Conservation (phyloP, 1,284 basidiomycete species). For the Trichosporon asahii region DNA sequence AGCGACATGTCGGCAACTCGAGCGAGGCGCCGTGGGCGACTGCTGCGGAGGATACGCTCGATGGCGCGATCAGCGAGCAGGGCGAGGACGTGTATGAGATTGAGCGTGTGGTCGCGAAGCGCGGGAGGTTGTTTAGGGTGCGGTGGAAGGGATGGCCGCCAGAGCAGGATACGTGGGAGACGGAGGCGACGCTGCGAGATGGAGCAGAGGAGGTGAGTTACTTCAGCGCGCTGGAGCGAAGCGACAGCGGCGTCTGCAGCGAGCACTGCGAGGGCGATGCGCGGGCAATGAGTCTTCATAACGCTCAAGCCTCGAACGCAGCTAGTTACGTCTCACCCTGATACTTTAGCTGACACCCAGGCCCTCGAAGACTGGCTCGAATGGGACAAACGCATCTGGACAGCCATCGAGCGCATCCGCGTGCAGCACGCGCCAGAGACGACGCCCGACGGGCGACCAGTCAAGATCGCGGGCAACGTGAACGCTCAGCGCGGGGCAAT, state of each 20-base stretch:
- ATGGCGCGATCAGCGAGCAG: conserved; percentile 16
- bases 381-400: conserved; percentile 23
- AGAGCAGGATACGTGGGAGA: conserved; percentile 41
- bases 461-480: neutral
- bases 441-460: neutral
- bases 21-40: conserved; percentile 20
- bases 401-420: neutral
- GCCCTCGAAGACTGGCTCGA: conserved; percentile 31
- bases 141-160: conserved; percentile 39
- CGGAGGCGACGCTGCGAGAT: conserved; percentile 17
- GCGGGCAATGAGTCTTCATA: no score
- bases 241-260: no score
- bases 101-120: conserved; percentile 31
- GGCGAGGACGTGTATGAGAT: conserved; percentile 32
- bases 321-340: no score
- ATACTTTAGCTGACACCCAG: conserved; percentile 7
- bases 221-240: no score
- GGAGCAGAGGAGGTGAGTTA: conserved; percentile 33
- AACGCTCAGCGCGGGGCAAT: neutral
- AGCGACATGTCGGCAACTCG: conserved; percentile 13
- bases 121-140: conserved; percentile 29
- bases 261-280: no score
- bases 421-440: neutral
- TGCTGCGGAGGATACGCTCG: conserved; percentile 20
- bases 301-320: no score